phyloP scores from a whole-genome alignment of 495 filamentous ascomycete genomes.

The Penicillium canariense region DNA sequence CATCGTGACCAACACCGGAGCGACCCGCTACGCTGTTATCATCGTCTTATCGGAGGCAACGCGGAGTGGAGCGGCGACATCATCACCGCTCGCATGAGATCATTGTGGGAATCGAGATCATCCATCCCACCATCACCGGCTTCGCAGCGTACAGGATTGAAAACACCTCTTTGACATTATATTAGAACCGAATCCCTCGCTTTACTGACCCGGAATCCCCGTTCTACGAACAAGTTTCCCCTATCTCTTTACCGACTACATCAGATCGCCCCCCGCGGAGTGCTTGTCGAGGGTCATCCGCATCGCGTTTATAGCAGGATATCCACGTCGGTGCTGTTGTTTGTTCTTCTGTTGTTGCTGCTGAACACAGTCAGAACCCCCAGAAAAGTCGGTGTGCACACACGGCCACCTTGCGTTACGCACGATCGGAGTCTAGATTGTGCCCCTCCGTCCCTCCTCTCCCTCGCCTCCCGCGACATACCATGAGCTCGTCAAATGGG shows the following conservation, averaged over 20 bases:
- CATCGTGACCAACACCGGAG: not conserved
- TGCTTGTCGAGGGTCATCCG: not conserved
- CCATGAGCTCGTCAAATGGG: conserved; percentile 38
- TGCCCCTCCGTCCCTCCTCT: conserved; percentile 2
- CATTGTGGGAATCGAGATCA: conserved; percentile 16
- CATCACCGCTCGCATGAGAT: conserved; percentile 29
- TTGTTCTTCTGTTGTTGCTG: not conserved
- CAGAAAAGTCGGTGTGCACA: conserved; percentile 28
- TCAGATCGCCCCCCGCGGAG: not conserved
- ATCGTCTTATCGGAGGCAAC: conserved; percentile 26
- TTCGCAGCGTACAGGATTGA: not conserved
- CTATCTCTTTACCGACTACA: conserved; percentile 6
- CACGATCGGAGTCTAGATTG: conserved; percentile 19
- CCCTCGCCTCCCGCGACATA: conserved; percentile 8
- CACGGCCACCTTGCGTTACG: conserved; percentile 17
- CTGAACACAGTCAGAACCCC: not conserved
- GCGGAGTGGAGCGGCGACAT: conserved; percentile 36
- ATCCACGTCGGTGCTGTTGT: not conserved
- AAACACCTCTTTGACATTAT: not conserved
- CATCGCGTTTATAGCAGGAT: not conserved
- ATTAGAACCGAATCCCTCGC: not conserved
- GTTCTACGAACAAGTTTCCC: conserved; percentile 3
- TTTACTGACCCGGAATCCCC: conserved; percentile 7
- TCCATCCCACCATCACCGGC: conserved; percentile 14
- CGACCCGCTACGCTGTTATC: conserved; percentile 5